phyloP scores from a whole-genome alignment of 2,329 filamentous ascomycete genomes.

The Venturia aucupariae region DNA sequence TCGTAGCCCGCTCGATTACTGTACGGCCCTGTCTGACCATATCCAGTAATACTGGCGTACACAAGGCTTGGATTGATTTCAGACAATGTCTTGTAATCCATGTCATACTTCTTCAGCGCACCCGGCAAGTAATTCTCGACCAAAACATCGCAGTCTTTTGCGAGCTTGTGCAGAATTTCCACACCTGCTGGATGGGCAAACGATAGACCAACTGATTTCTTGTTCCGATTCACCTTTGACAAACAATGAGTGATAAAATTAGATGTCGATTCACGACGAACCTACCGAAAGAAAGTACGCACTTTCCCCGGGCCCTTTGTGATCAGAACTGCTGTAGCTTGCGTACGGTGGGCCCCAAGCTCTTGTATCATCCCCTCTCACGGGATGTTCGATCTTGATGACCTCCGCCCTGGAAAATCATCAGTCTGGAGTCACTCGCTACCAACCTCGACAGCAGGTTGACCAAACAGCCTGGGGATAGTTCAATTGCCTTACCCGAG shows the following conservation, averaged over 20 bases:
- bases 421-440: conserved; percentile 16
- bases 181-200: conserved; percentile 81
- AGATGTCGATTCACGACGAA: conserved; percentile 12
- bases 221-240: conserved; percentile 82
- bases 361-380: conserved; percentile 82
- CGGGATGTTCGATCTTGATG: conserved; percentile 94
- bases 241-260: conserved; percentile 14
- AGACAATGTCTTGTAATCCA: conserved; percentile 76
- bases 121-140: conserved; percentile 97
- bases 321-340: conserved; percentile 52
- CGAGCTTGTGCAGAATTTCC: conserved; percentile 77
- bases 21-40: conserved; percentile 91
- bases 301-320: conserved; percentile 70
- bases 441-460: conserved; percentile 25
- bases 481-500: conserved; percentile 59
- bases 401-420: conserved; percentile 65
- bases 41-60: conserved; percentile 94
- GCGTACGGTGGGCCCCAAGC: conserved; percentile 97
- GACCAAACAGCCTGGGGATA: conserved; percentile 21
- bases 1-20: conserved; percentile 85
- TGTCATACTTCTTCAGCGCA: conserved; percentile 75
- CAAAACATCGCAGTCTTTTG: conserved; percentile 76
- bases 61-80: conserved; percentile 79
- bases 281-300: conserved; percentile 86
- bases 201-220: conserved; percentile 84